phyloP scores from a whole-genome alignment of 257 asterid genomes.

The Salvia rosmarinus region DNA sequence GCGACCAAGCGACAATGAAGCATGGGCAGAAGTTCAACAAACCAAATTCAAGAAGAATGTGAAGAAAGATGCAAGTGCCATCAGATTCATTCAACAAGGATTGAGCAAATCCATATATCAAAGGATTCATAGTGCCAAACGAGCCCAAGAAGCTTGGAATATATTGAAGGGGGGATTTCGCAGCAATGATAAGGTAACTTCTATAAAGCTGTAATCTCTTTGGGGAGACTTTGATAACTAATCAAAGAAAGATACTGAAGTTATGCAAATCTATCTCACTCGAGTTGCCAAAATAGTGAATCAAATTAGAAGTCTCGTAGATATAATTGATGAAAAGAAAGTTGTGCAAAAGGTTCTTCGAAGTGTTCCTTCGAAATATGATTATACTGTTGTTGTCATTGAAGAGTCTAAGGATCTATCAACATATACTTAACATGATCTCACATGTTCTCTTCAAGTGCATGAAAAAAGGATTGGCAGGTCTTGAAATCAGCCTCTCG shows the following conservation, averaged over 20 bases:
- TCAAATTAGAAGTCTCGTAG: conserved; percentile 24
- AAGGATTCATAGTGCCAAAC: neutral
- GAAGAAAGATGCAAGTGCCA: neutral
- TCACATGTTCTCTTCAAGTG: conserved; percentile 16
- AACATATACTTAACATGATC: neutral
- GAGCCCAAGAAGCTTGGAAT: neutral
- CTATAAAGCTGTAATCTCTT: neutral
- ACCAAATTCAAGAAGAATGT: neutral
- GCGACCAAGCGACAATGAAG: neutral
- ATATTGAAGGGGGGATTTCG: neutral
- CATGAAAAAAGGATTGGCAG: conserved; percentile 2
- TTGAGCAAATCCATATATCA: conserved; percentile 5
- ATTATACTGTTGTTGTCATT: conserved; percentile 5
- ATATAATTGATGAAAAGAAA: conserved; percentile 3
- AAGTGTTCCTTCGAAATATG: conserved; percentile 8
- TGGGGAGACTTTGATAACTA: conserved; percentile 23
- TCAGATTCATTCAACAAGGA: conserved; percentile 10
- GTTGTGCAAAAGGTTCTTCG: neutral
- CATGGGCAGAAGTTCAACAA: neutral
- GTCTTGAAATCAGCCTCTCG: neutral
- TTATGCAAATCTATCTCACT: conserved; percentile 1
- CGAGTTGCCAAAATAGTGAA: neutral
- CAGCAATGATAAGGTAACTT: neutral
- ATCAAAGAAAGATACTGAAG: conserved; percentile 6
- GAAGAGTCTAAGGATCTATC: conserved; percentile 3